phyloP scores from a whole-genome alignment of 1,284 basidiomycete species.

The Fomitopsis palustris region DNA sequence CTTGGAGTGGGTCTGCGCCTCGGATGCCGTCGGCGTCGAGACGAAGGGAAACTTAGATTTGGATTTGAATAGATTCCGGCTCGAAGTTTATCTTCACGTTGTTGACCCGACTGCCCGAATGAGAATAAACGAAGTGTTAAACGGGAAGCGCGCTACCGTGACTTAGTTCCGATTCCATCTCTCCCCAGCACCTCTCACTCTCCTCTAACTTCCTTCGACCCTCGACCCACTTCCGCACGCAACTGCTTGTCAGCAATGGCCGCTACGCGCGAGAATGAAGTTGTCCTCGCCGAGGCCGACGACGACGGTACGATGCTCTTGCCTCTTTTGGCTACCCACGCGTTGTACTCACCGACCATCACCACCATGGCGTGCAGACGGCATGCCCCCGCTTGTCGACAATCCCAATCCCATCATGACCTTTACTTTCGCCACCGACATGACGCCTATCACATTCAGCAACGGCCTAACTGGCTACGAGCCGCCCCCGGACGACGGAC shows the following conservation, averaged over 20 bases:
- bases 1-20: background rate
- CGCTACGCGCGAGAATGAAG: constrained; percentile 17
- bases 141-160: constrained; percentile 22
- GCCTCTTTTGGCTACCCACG: constrained; percentile 19
- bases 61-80: constrained; percentile 3
- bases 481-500: constrained; percentile 26
- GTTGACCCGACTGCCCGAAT: constrained; percentile 22
- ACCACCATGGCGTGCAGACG: constrained; percentile 26
- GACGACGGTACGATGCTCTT: constrained; percentile 30
- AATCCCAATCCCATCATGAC: constrained; percentile 44
- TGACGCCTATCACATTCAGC: constrained; percentile 39
- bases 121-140: constrained; percentile 29
- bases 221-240: constrained; percentile 1
- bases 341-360: constrained; percentile 15
- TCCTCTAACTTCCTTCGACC: constrained; percentile 4
- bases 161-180: constrained; percentile 3
- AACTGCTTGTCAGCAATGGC: constrained; percentile 15
- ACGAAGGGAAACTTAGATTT: background rate
- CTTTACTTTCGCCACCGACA: constrained; percentile 46
- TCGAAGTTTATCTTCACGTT: constrained; percentile 9
- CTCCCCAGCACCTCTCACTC: constrained; percentile 1
- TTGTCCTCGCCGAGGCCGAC: constrained; percentile 25
- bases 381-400: constrained; percentile 50
- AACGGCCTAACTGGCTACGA: constrained; percentile 35
- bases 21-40: background rate